phyloP scores from a whole-genome alignment of 139 green algal species.

The Ettlia oleoabundans region DNA sequence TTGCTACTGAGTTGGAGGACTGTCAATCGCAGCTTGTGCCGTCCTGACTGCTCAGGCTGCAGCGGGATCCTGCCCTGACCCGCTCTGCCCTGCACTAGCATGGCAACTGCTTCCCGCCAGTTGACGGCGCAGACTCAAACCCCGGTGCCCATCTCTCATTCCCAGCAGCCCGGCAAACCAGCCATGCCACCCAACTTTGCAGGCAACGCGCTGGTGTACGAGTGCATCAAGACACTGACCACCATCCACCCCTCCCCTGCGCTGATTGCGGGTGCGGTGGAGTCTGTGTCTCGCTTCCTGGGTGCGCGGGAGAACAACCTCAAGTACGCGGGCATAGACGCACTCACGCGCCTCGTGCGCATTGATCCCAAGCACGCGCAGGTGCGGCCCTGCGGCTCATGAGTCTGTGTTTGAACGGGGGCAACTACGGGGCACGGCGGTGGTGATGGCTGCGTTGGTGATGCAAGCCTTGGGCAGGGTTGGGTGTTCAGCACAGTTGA shows the following conservation, averaged over 20 bases:
- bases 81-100: no score
- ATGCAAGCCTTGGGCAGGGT: no score
- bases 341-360: constrained; percentile 81
- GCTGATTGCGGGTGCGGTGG: constrained; percentile 77
- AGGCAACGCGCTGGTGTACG: constrained; percentile 92
- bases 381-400: constrained; percentile 2
- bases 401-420: not conserved
- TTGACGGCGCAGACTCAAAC: no score
- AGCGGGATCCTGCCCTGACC: not conserved
- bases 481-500: no score
- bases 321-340: constrained; percentile 81
- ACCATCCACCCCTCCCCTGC: constrained; percentile 88
- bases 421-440: no score
- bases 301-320: constrained; percentile 79
- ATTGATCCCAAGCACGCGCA: constrained; percentile 71
- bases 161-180: no score
- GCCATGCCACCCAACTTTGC: constrained; percentile 75
- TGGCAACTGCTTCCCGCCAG: no score
- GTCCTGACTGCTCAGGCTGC: not conserved
- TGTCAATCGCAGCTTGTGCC: not conserved
- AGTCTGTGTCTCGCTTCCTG: constrained; percentile 84
- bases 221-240: constrained; percentile 89
- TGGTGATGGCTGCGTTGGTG: not conserved
- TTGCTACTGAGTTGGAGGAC: not conserved
- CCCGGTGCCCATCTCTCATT: no score